Base-by-base conservation (phyloP, 2,329 filamentous ascomycete species). In the Bretziella fagacearum region DNA sequence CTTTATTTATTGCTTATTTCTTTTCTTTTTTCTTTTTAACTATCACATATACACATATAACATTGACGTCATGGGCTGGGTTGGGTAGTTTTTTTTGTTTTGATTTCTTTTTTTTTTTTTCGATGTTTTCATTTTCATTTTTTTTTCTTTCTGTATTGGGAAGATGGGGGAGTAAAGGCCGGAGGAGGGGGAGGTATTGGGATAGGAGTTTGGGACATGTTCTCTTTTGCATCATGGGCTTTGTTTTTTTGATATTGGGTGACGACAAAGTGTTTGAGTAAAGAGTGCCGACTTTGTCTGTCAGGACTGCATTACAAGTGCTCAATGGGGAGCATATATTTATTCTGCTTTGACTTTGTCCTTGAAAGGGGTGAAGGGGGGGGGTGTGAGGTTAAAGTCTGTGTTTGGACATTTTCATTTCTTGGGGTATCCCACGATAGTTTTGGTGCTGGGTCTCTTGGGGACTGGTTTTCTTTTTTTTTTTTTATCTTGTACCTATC, bases 231-330 rank as follows among this genome's bases (percentile, higher is more conserved):
- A 33, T 48, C 29, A 20, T 41, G 46, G 37, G 41, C 25, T 35
- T 44, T 44, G 41, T n/a, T 29, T 47, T 43, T 29, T 45, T 46
- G 27, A 45, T 46, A 36, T 41, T 44, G 35, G 40, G 46, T 35
- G 15, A 27, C 26, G 26, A 27, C 26, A 39, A 41, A 50, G 48
- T 50, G 48, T 50, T 44, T 50, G 48, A 32, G 44, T 33, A 50
- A 46, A 50, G 44, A 27, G 32, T 50, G 48, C 44, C 44, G 48
- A 22, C 48, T 50, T 47, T 36, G 18, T 17, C 18, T 11, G 35
- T 39, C 18, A n/a, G 32, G 26, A 44, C 20, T 44, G 27, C 41
- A 44, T 44, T 39, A 39, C 30, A 32, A 44, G 26, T 33, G 29
- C 32, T 46, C 35, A 39, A 27, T 32, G 32, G 33, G 43, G 22